Conservation (phyloP, 2,329 filamentous ascomycete species). For the Aspergillus brunneoviolaceus region DNA sequence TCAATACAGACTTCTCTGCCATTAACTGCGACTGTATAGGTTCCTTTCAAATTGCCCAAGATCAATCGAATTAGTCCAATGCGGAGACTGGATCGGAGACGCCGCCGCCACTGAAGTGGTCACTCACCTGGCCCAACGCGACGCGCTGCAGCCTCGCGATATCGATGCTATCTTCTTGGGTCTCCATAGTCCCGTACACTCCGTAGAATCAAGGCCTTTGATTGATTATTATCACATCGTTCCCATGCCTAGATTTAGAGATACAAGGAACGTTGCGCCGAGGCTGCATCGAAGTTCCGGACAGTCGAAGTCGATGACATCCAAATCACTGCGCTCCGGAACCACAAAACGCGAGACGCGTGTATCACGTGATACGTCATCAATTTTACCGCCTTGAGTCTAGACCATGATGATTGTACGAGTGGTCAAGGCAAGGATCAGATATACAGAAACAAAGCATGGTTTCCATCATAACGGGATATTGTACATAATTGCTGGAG, state of each 20-base stretch:
- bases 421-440: not conserved
- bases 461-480: not conserved
- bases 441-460: not conserved
- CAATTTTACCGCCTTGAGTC: constrained; percentile 29
- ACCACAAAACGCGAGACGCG: constrained; percentile 32
- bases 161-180: constrained; percentile 43
- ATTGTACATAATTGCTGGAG: not conserved
- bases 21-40: constrained; percentile 29
- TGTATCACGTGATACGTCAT: constrained; percentile 25
- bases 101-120: constrained; percentile 24
- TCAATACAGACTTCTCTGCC: constrained; percentile 12
- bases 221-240: not conserved
- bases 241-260: not conserved
- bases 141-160: constrained; percentile 41
- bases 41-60: constrained; percentile 24
- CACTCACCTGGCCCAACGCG: constrained; percentile 42
- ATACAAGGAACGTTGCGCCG: not conserved
- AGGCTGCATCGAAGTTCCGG: not conserved
- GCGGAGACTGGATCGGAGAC: constrained; percentile 10
- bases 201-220: not conserved
- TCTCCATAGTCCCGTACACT: constrained; percentile 33
- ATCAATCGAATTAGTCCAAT: constrained; percentile 30
- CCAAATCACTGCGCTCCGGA: constrained; percentile 1
- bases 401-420: constrained; percentile 1
- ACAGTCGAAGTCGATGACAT: not conserved